phyloP scores from a whole-genome alignment of 129 eudicot species.

The Chrysanthemum lavandulifolium region DNA sequence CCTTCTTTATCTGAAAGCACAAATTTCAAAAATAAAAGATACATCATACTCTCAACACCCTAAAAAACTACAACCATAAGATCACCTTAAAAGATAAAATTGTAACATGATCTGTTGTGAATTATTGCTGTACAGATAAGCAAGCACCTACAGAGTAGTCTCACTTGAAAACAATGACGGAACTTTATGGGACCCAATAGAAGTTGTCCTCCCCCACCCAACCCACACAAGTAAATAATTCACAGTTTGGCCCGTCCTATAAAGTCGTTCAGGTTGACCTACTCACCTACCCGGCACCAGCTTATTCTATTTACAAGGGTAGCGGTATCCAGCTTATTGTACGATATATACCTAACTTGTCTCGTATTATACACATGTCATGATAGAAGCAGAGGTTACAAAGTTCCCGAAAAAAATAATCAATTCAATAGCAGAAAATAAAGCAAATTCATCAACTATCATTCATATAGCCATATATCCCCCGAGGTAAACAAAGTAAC shows the following conservation, averaged over 20 bases:
- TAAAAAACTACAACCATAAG: background rate
- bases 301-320: no score
- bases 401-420: background rate
- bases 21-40: background rate
- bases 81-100: background rate
- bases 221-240: no score
- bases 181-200: no score
- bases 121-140: no score
- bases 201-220: no score
- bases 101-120: no score
- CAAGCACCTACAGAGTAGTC: no score
- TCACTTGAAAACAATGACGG: no score
- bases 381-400: background rate
- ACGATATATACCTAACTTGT: background rate
- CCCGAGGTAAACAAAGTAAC: background rate
- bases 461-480: background rate
- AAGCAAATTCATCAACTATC: background rate
- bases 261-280: no score
- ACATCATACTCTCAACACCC: background rate
- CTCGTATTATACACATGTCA: background rate
- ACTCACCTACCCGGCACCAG: no score
- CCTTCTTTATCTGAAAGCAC: conserved; percentile 40
- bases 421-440: background rate
- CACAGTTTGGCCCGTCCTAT: no score
- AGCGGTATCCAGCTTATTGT: no score